Base-by-base conservation (phyloP, 306 rosid species). In the Glycyrrhiza uralensis region DNA sequence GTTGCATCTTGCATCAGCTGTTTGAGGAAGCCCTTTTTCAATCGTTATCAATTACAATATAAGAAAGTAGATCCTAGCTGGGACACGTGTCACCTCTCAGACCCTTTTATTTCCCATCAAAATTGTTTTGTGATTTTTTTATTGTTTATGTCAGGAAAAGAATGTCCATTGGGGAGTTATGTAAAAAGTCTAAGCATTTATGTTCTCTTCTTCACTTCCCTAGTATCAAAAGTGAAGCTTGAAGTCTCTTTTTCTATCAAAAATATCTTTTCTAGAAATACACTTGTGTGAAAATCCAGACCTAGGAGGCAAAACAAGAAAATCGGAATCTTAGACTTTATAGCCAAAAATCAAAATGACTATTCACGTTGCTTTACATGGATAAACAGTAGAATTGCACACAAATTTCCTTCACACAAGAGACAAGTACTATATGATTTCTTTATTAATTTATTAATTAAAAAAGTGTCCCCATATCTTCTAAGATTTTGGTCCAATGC, bases 401-500 rank as follows among this genome's bases (percentile, higher is more conserved):
- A 22, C 24, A 55, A 62, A 20, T 11, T 74, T 74, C 35, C 32
- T 32, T 49, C 52, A 30, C 23, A 36, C 63, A 47, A 73, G 35
- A 64, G 80, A 39, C 75, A 68, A 77, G 39, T 74, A 64, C 54
- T 55, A 38, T 55, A 38, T 44, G 61, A 66, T 67, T 39, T 32
- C 18, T 58, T 49, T 41, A 36, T 23, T 20, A 38, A n/a, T 19
- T 50, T 26, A 58, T 64, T 77, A 33, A 52, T 28, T 8, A 33
- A 23, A 38, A 64, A 65, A 58, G 47, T 13, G 47, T 39, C 28
- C 54, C 23, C 67, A 23, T 51, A 71, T 83, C 77, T 79, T 79
- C 33, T 65, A 23, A 77, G 84, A 83, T 83, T 75, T 79, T 58
- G 81, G 81, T 76, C 78, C 83, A 75, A 55, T 42, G 55, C 26